Base-by-base conservation (phyloP, 176 grass and related monocot genomes). In the Miscanthus lutarioriparius region DNA sequence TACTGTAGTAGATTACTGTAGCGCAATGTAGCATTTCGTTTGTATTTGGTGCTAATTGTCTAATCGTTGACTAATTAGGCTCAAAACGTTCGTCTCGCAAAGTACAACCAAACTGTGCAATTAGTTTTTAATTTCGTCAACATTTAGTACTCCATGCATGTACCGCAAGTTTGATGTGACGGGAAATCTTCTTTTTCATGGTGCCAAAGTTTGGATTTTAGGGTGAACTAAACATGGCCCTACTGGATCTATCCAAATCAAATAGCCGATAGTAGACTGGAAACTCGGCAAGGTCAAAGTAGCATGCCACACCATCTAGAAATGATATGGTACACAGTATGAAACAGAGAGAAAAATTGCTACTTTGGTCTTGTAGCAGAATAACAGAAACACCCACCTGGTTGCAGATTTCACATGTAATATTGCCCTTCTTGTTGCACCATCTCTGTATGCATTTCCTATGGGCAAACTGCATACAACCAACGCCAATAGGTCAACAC, bases 381-480 rank as follows among this genome's bases (percentile, higher is more conserved):
- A 41, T 47, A 82, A 69, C 32, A 73, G 33, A 89, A 78, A 77
- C 16, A 79, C 62, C 47, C 15, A 99, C 96, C 93, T 99, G 96
- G 72, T 92, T 99, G 84, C 96, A 99, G 79, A 96, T 99, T 92
- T 99, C 96, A 85, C 96, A 99, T 76, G 91, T 99, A 74, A 99
- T 96, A 74, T 95, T 89, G 44, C 93, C 93, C 79, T 99, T 99
- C 84, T 99, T 99, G 76, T 96, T 91, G 86, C 97, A 99, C 97
- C 97, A 99, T 88, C 90, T 96, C 83, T 99, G 93, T 78, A 99
- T 96, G 84, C 97, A 99, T 80, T 94, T 99, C 88, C 93, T 91
- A 77, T 99, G 97, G 16, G 93, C 97, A 72, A 96, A 99, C 96
- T 96, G 89, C 68, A 90, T 53, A 27, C 38, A 80, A 71, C 40